Percentiles rank a stretch among this genome's conserved stretches.
These are phyloP conservation scores for Phaeophleospora eucalypticola DNA, from an alignment of 2,329 filamentous ascomycete species.

Conservation along the genomic window DNA sequence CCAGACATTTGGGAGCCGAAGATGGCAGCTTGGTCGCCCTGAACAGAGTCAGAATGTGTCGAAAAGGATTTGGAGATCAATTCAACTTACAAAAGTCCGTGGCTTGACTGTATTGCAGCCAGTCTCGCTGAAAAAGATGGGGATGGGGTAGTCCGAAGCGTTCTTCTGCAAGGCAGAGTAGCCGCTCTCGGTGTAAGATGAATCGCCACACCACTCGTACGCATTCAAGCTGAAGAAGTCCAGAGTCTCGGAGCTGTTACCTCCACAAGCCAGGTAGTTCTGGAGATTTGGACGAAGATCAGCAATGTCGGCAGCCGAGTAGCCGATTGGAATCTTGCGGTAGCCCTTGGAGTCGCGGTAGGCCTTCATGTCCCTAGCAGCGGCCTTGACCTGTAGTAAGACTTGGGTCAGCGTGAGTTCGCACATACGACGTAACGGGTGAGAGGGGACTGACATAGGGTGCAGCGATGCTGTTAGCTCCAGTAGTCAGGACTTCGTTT, in stretches of 20 bases:
- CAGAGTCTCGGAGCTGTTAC: constrained; percentile 62
- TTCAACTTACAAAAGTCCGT: constrained; percentile 52
- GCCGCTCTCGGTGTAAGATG: constrained; percentile 51
- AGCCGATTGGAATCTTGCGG: constrained; percentile 77
- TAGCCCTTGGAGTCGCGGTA: constrained; percentile 73
- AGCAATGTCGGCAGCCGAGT: constrained; percentile 81
- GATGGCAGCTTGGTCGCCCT: constrained; percentile 67
- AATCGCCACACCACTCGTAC: constrained; percentile 27
- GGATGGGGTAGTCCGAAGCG: constrained; percentile 69
- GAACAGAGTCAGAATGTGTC: not conserved
- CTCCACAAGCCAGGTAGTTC: constrained; percentile 75
- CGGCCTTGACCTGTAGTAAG: constrained; percentile 56
- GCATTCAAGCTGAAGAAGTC: constrained; percentile 86
- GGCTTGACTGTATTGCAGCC: constrained; percentile 68
- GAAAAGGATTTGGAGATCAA: too few species aligned
- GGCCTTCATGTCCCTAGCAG: constrained; percentile 74
- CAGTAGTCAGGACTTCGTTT: constrained; percentile 72
- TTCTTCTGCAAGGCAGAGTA: constrained; percentile 66
- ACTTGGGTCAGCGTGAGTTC: constrained; percentile 3
- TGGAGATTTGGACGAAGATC: constrained; percentile 62
- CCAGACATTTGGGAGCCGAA: constrained; percentile 69
- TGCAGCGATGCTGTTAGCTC: constrained; percentile 58
- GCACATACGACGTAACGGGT: constrained; percentile 56
- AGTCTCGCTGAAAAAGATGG: constrained; percentile 85
- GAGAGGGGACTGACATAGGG: constrained; percentile 52